Conservation (phyloP, 1,284 basidiomycete genomes). For the Neonothopanus nambi region DNA sequence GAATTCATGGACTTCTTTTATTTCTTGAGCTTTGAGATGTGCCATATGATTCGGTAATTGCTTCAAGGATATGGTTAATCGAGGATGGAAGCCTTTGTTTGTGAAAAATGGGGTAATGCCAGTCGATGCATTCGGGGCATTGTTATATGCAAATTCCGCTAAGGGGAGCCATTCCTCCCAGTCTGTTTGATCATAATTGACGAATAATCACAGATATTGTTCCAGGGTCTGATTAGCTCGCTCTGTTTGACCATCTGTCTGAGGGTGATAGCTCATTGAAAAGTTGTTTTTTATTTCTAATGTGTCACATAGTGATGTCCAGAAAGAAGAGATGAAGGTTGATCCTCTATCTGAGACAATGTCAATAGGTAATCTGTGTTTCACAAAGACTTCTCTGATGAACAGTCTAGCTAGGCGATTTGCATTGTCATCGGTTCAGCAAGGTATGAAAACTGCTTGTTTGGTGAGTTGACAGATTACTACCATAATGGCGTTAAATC, state of each 20-base stretch:
- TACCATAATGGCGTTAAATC: conserved; percentile 30
- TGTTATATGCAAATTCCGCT: conserved; percentile 43
- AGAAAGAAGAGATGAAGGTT: background rate
- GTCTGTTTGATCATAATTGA: conserved; percentile 37
- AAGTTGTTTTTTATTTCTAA: background rate
- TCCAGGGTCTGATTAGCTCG: too few relatives aligned
- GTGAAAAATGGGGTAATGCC: conserved; percentile 7
- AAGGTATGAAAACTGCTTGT: too few relatives aligned
- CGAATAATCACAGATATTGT: too few relatives aligned
- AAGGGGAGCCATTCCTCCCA: conserved; percentile 36
- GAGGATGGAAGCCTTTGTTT: conserved; percentile 5
- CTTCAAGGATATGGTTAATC: background rate
- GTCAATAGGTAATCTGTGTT: conserved; percentile 1
- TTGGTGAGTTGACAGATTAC: conserved; percentile 17
- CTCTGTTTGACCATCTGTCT: too few relatives aligned
- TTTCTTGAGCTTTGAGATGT: background rate
- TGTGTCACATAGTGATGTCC: background rate
- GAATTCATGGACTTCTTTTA: background rate
- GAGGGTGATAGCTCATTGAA: background rate
- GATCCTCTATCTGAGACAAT: too few relatives aligned
- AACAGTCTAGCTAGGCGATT: background rate
- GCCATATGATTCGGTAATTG: conserved; percentile 1
- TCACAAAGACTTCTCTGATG: background rate
- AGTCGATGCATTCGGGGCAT: conserved; percentile 17
- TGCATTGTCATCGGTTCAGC: background rate